Evolutionary conservation across 2,329 filamentous ascomycete genomes (phyloP).

Genomic region (Claviceps fusiformis): DNA sequence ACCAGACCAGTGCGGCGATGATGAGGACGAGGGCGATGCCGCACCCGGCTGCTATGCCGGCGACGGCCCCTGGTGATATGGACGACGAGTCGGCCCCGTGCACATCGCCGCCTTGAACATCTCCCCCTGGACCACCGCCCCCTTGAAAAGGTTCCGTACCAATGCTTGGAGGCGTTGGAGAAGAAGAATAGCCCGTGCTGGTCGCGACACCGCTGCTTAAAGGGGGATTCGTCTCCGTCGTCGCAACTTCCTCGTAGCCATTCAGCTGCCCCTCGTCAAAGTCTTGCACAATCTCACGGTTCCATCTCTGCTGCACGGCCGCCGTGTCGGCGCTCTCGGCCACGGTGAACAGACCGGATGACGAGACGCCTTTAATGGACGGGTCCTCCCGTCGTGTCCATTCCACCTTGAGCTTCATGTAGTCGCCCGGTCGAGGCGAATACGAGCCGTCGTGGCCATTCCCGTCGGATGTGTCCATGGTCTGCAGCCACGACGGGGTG

Average conservation of each 20-base stretch:
- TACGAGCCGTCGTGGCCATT: neutral
- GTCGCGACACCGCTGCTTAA: neutral
- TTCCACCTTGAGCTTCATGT: slow-evolving; percentile 8
- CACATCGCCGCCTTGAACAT: neutral
- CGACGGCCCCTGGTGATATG: slow-evolving; percentile 29
- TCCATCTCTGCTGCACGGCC: neutral
- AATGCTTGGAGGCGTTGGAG: neutral
- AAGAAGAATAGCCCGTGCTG: neutral
- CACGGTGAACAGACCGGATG: slow-evolving; percentile 11
- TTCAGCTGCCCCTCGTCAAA: neutral
- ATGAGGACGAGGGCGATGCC: slow-evolving; percentile 25
- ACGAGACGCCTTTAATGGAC: neutral
- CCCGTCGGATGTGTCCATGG: neutral
- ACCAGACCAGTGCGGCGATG: slow-evolving; percentile 26
- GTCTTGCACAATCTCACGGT: neutral
- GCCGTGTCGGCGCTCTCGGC: neutral
- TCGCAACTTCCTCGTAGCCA: neutral
- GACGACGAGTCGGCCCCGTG: slow-evolving; percentile 9
- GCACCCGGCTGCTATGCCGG: slow-evolving; percentile 32
- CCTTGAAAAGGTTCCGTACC: neutral
- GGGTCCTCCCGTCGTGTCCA: slow-evolving; percentile 3
- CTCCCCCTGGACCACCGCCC: too few species aligned
- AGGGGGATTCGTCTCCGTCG: neutral
- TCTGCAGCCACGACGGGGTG: neutral
- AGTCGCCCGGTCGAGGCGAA: neutral